Conservation (phyloP, 805 yeast species). For the Saturnispora hagleri region DNA sequence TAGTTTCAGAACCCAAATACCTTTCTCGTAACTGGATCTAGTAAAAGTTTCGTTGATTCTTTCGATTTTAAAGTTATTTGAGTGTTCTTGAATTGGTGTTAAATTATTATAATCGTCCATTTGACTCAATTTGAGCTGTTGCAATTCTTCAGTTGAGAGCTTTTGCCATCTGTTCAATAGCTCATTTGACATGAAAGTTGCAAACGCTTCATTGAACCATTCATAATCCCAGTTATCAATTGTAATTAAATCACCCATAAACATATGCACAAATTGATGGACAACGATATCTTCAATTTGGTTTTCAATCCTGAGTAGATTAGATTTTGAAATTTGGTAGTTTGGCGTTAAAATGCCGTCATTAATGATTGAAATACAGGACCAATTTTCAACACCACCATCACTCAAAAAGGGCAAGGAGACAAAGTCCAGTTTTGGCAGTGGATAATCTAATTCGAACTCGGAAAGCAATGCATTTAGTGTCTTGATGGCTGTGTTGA, state of each 20-base stretch:
- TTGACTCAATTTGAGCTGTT: conserved; percentile 25
- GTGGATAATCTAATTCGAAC: conserved; percentile 42
- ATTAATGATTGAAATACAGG: conserved; percentile 51
- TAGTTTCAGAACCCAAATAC: conserved; percentile 47
- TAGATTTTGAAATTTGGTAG: conserved; percentile 15
- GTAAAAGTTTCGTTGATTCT: conserved; percentile 41
- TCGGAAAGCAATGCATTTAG: conserved; percentile 40
- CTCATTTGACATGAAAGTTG: conserved; percentile 54
- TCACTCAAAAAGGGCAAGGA: conserved; percentile 64
- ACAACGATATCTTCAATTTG: conserved; percentile 46
- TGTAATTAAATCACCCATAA: conserved; percentile 63
- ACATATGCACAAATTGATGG: conserved; percentile 73
- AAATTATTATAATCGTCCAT: conserved; percentile 27
- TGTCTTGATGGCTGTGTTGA: conserved; percentile 37
- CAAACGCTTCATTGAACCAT: conserved; percentile 74
- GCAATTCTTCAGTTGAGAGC: conserved; percentile 22
- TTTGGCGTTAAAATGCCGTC: conserved; percentile 38
- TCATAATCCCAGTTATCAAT: conserved; percentile 60
- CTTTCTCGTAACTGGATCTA: conserved; percentile 47
- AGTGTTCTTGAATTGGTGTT: conserved; percentile 26
- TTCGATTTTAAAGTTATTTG: conserved; percentile 27
- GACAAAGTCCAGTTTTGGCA: conserved; percentile 56
- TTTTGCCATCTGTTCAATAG: conserved; percentile 31
- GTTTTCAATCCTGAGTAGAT: conserved; percentile 13
- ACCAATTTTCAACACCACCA: conserved; percentile 79